Percentiles rank a stretch among this genome's conserved stretches.
Evolutionary conservation across 2,329 filamentous ascomycete genomes (phyloP).

Genomic region (Aschersonia sp.): DNA sequence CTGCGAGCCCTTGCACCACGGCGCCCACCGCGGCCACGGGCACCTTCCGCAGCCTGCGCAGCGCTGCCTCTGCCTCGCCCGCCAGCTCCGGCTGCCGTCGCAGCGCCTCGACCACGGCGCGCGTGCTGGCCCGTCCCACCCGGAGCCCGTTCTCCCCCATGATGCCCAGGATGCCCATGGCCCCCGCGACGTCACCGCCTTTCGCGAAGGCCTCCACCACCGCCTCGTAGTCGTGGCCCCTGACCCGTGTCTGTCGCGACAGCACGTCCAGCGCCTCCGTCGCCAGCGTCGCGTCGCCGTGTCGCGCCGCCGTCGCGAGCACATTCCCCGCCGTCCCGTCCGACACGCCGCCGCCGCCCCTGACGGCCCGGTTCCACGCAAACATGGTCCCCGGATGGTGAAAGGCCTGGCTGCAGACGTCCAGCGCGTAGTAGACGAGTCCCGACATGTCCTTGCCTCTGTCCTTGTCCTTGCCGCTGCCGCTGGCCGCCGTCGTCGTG

Average conservation of each 20-base stretch:
- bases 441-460: constrained; percentile 26
- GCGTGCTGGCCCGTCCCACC: constrained; percentile 44
- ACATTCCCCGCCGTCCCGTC: constrained; percentile 53
- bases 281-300: constrained; percentile 53
- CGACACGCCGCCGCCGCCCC: constrained; percentile 20
- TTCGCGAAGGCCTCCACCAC: constrained; percentile 57
- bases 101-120: constrained; percentile 45
- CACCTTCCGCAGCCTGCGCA: constrained; percentile 27
- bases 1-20: constrained; percentile 19
- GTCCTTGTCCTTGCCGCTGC: constrained; percentile 18
- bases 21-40: constrained; percentile 22
- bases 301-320: constrained; percentile 54
- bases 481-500: constrained; percentile 7
- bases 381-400: constrained; percentile 51
- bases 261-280: constrained; percentile 49
- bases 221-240: constrained; percentile 62
- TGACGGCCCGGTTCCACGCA: constrained; percentile 56
- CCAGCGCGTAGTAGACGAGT: constrained; percentile 61
- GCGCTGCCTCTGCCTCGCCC: constrained; percentile 34
- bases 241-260: constrained; percentile 29
- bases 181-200: constrained; percentile 43
- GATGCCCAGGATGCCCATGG: constrained; percentile 55
- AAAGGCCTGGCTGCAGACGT: constrained; percentile 49
- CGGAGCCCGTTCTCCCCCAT: constrained; percentile 45
- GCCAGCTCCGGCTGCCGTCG: constrained; percentile 28